Percentiles rank a stretch among this genome's conserved stretches.
phyloP scores from a whole-genome alignment of 1,139 yeast species.

The Lodderomyces metapsilosis region DNA sequence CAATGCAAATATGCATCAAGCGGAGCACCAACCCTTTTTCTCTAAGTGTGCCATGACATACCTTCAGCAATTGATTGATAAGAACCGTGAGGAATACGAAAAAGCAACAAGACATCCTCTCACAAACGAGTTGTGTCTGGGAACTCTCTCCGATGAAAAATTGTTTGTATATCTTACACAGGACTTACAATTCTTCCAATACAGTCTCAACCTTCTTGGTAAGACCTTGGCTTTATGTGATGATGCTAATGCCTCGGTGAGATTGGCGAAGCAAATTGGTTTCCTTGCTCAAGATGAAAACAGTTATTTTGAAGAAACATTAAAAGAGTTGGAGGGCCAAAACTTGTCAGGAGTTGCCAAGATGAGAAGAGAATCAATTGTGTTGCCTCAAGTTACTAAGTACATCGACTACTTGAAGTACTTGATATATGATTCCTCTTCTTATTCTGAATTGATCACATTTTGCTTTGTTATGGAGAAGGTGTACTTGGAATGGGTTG shows the following conservation, averaged over 20 bases:
- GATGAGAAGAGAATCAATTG: constrained; percentile 19
- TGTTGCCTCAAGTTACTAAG: constrained; percentile 32
- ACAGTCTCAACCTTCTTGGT: constrained; percentile 44
- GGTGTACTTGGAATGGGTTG: constrained; percentile 54
- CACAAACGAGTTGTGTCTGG: constrained; percentile 47
- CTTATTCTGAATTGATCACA: constrained; percentile 47
- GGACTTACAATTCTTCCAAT: constrained; percentile 47
- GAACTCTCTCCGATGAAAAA: constrained; percentile 40
- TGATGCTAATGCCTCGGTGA: constrained; percentile 31
- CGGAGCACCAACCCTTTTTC: neutral
- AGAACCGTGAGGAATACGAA: constrained; percentile 3
- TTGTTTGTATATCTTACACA: constrained; percentile 47
- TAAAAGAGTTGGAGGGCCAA: constrained; percentile 25
- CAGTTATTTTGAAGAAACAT: constrained; percentile 40
- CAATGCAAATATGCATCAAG: neutral
- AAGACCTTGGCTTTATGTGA: constrained; percentile 46
- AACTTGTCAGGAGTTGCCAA: constrained; percentile 15
- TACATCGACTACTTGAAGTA: constrained; percentile 37
- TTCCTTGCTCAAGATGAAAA: constrained; percentile 49
- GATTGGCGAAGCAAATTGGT: constrained; percentile 51
- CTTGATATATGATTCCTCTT: constrained; percentile 24
- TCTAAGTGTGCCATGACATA: neutral
- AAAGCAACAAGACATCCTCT: constrained; percentile 41
- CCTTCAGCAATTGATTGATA: constrained; percentile 1
- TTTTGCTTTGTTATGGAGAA: constrained; percentile 48